phyloP scores from a whole-genome alignment of 176 grass and related monocot genomes.

The Alloteropsis semialata region DNA sequence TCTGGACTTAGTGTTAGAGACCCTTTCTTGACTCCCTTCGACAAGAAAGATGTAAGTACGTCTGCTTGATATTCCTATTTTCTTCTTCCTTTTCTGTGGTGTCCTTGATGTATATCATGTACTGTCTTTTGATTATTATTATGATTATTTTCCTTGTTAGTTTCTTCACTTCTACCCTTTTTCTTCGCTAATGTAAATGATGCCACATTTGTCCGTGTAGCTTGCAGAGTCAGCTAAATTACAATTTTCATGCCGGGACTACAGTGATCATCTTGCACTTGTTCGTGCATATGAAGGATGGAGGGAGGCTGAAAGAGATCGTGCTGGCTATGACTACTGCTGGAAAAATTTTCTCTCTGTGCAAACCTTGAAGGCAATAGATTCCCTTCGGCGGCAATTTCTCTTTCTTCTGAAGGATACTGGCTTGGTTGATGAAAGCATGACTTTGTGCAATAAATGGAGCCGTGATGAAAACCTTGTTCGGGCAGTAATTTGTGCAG shows the following conservation, averaged over 20 bases:
- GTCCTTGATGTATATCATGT: slow-evolving; percentile 14
- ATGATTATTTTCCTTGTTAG: not conserved
- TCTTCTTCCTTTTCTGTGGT: not conserved
- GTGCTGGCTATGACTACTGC: slow-evolving; percentile 93
- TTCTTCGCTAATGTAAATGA: not conserved
- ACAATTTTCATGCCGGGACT: slow-evolving; percentile 83
- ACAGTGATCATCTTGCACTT: slow-evolving; percentile 90
- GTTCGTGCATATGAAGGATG: slow-evolving; percentile 92
- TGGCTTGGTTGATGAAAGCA: slow-evolving; percentile 73
- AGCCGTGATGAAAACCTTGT: slow-evolving; percentile 83
- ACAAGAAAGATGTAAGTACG: slow-evolving; percentile 96
- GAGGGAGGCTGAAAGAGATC: slow-evolving; percentile 91
- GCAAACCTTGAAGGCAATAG: slow-evolving; percentile 90
- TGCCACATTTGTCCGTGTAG: slow-evolving; percentile 46
- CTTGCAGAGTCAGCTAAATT: slow-evolving; percentile 90
- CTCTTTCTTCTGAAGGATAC: slow-evolving; percentile 86
- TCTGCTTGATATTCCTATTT: not conserved
- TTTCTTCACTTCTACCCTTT: not conserved
- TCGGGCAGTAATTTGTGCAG: slow-evolving; percentile 90
- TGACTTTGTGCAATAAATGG: slow-evolving; percentile 81
- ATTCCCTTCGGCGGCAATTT: slow-evolving; percentile 91
- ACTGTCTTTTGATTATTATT: not conserved
- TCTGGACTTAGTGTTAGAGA: slow-evolving; percentile 93
- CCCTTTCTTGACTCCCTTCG: slow-evolving; percentile 93
- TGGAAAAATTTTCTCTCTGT: slow-evolving; percentile 97